A percentile compares a stretch with the other conserved stretches of the same genome.
Conservation (phyloP, 441 rosid species). For the Arabidopsis lyrata region DNA sequence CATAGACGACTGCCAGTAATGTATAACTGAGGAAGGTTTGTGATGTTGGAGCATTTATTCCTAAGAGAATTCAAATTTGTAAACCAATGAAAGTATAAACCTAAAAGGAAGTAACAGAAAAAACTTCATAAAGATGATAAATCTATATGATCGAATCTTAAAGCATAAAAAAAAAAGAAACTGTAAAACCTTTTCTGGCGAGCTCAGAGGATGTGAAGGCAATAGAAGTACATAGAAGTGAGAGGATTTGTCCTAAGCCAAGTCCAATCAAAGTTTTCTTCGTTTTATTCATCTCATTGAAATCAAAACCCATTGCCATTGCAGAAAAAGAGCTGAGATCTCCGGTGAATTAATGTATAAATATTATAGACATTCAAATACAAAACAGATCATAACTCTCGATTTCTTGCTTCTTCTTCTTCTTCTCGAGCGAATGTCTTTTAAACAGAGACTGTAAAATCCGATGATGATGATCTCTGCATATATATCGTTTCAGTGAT, state of each 20-base stretch:
- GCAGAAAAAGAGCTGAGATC: constrained; percentile 11
- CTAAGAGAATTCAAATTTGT: constrained; percentile 44
- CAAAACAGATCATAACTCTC: not conserved
- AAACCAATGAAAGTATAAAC: not conserved
- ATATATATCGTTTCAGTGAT: no score
- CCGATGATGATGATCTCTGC: no score
- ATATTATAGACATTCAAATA: no score
- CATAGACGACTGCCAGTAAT: constrained; percentile 71
- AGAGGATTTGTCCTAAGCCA: constrained; percentile 45
- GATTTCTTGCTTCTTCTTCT: no score
- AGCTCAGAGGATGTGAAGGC: constrained; percentile 24
- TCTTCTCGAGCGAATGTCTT: no score
- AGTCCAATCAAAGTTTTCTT: constrained; percentile 44
- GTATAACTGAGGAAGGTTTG: constrained; percentile 77
- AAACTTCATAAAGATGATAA: no score
- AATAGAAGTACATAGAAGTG: constrained; percentile 29
- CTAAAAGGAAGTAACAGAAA: no score
- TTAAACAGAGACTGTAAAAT: no score
- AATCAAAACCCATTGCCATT: constrained; percentile 27
- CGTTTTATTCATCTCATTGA: constrained; percentile 24
- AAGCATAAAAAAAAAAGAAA: not conserved
- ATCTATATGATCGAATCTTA: no score
- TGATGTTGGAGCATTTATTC: constrained; percentile 83
- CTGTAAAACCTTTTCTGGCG: constrained; percentile 27
- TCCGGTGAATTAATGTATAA: not conserved